Base-by-base conservation (phyloP, 192 early-diverging fungal species). In the Ambispora gerdemannii region DNA sequence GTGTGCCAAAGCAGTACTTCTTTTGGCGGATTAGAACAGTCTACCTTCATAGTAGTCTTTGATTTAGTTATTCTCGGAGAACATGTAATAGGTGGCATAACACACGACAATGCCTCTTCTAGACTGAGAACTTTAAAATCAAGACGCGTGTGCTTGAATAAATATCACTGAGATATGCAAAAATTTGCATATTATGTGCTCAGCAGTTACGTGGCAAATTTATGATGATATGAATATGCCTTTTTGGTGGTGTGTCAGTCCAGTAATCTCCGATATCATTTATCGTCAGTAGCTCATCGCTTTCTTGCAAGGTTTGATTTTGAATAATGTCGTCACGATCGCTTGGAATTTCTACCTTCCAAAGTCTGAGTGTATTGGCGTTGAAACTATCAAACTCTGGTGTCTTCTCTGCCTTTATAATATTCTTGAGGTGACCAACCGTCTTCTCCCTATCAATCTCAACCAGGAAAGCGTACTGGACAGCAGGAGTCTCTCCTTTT, bases 321-420 rank as follows among this genome's bases (percentile, higher is more conserved):
- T 3, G 6, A 10, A 64, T 3, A 0, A 0, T 20, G 47, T 64
- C 63, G 38, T 47, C n/a, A n/a, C n/a, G 62, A 47, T 64, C 1
- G 22, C 10, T 56, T 35, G 64, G 19, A 34, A 68, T 67, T 30
- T 19, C 20, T 13, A 56, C 51, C 20, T 64, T 63, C 64, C 64
- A 73, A 36, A 73, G 30, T 15, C 33, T 68, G 30, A 74, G 65
- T 8, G 64, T 30, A 24, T 63, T 19, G 3, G 71, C 71, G 22
- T 72, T 62, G 7, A 72, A 3, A 33, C 43, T 34, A 1, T 28
- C 56, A 38, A 72, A 64, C 4, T 63, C 59, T 25, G 62, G 32
- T 11, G 2, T 56, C 19, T 59, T 71, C 34, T 71, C 31, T 0
- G 38, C 31, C 71, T 72, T 72, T 1, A 64, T 51, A 13, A 17